phyloP scores from a whole-genome alignment of 345 rosid genomes.

The Schrenkiella parvula region DNA sequence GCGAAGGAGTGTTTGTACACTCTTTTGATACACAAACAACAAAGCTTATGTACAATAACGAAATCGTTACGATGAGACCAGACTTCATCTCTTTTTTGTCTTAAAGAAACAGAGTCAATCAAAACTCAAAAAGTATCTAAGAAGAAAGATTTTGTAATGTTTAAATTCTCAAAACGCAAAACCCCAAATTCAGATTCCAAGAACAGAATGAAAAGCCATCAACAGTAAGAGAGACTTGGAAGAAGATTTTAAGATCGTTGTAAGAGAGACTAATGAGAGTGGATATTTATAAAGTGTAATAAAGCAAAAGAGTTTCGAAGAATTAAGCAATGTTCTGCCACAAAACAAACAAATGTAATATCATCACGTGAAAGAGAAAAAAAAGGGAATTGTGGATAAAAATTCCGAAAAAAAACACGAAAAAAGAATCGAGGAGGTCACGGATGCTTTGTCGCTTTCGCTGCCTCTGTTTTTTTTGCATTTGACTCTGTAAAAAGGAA shows the following conservation, averaged over 20 bases:
- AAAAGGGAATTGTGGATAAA: not conserved
- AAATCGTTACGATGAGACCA: slow-evolving; percentile 13
- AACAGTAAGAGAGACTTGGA: not conserved
- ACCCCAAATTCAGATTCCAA: not conserved
- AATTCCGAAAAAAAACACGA: not conserved
- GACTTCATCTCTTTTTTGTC: slow-evolving; percentile 23
- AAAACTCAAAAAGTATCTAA: not conserved
- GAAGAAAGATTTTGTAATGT: not conserved
- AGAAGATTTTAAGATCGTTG: not conserved
- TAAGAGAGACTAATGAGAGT: slow-evolving; percentile 13
- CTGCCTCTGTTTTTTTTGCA: not conserved
- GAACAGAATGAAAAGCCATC: slow-evolving; percentile 1
- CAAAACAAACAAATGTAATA: not conserved
- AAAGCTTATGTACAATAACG: slow-evolving; percentile 9
- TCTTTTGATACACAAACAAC: slow-evolving; percentile 50
- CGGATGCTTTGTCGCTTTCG: slow-evolving; percentile 35
- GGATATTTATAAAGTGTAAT: slow-evolving; percentile 24
- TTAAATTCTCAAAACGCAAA: slow-evolving; percentile 8
- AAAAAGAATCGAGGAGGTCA: slow-evolving; percentile 18
- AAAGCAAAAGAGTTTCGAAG: slow-evolving; percentile 13
- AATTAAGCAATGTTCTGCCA: slow-evolving; percentile 28
- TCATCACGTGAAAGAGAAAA: slow-evolving; percentile 26
- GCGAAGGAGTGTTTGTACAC: slow-evolving; percentile 73
- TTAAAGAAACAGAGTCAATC: not conserved
- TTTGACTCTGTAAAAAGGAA: slow-evolving; percentile 25